Base-by-base conservation (phyloP, 768 basidiomycete species). In the Strobilomyces echinocephalus region DNA sequence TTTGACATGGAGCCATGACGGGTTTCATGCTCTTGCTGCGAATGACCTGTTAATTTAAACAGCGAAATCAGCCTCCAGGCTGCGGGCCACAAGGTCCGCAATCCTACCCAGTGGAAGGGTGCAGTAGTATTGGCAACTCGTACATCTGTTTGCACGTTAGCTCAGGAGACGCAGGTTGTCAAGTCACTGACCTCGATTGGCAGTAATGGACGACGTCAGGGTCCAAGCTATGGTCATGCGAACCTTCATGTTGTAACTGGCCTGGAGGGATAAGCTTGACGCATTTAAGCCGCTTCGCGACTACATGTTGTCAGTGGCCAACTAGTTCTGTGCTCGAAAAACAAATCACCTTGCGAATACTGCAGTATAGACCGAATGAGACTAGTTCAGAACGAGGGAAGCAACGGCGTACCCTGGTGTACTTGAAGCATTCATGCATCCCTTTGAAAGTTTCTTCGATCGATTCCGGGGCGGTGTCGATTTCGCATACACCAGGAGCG, bases 391-490 rank as follows among this genome's bases (percentile, higher is more conserved):
- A 47, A 15, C 21, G 18, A 12, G 6, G 24, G 26, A 11, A 47
- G 8, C 9, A 38, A 28, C 34, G 18, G 47, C 51, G 34, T 44
- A 80, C 84, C 75, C 78, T 85, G 1, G 83, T 85, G 52, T 81
- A 85, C 57, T 81, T 76, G 65, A 83, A 85, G 3, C 74, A 79
- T 57, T 82, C 79, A 38, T 84, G 78, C 53, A 69, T 72, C 2
- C 84, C 84, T 0, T 74, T 78, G 55, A 85, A 85, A 0, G 80
- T 83, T 8, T 76, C 80, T 55, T 83, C 78, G 16, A 85, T 76
- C 0, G 81, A 78, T 50, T 79, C 75, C 0, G 83, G 84, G 0
- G 74, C 63, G 0, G 77, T 79, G 40, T 81, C 76, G 11, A 85
- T 83, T 48, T 82, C 73, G 53, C 83, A 85, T 21, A 77, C 77